Conservation (phyloP, 2,329 filamentous ascomycete genomes). For the Rutstroemia sydowiana region DNA sequence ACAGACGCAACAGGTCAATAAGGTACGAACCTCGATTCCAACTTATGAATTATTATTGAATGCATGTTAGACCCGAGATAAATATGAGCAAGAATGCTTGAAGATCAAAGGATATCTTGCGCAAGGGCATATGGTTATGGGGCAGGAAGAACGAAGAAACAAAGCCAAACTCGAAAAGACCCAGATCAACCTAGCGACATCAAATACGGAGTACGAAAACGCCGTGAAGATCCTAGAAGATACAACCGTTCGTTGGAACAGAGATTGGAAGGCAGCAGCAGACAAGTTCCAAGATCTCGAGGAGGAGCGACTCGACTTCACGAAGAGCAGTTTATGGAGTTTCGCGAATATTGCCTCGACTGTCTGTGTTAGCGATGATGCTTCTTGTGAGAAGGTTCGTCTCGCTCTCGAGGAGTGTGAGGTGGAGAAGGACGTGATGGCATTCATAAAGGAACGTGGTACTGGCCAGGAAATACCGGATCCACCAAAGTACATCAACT, state of each 20-base stretch:
- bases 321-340: conserved; percentile 95
- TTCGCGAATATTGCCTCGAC: conserved; percentile 97
- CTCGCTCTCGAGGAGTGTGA: conserved; percentile 91
- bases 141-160: conserved; percentile 96
- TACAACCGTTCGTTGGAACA: conserved; percentile 91
- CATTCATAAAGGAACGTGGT: conserved; percentile 80
- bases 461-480: conserved; percentile 98
- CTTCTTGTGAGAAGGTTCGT: conserved; percentile 92
- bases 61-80: conserved; percentile 64
- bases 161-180: conserved; percentile 99
- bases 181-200: conserved; percentile 85
- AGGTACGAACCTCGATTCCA: conserved; percentile 43
- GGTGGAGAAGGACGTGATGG: conserved; percentile 86
- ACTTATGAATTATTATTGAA: conserved; percentile 16
- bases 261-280: conserved; percentile 95
- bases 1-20: conserved; percentile 86
- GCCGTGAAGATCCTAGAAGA: conserved; percentile 92
- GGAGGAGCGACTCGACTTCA: conserved; percentile 93
- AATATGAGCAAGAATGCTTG: conserved; percentile 94
- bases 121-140: conserved; percentile 99
- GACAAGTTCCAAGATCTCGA: conserved; percentile 99
- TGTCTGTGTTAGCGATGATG: conserved; percentile 94
- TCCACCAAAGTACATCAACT: conserved; percentile 97
- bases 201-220: conserved; percentile 87
- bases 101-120: conserved; percentile 98